Conservation (phyloP, 1,139 yeast genomes). For the Suhomyces anneliseae region DNA sequence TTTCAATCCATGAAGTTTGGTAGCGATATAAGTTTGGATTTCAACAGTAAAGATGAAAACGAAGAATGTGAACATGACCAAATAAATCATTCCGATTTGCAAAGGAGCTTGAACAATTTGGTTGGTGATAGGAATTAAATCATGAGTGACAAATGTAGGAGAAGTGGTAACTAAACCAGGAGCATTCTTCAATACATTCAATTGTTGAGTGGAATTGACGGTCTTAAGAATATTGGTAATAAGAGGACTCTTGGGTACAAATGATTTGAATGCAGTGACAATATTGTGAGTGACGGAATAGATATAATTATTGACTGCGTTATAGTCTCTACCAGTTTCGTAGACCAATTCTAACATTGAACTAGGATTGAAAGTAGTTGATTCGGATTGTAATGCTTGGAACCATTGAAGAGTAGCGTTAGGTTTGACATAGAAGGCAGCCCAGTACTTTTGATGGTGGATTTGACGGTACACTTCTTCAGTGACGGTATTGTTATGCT, state of each 20-base stretch:
- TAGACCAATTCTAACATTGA: slow-evolving; percentile 25
- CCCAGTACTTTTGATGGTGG: slow-evolving; percentile 36
- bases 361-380: slow-evolving; percentile 18
- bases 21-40: slow-evolving; percentile 29
- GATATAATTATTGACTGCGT: slow-evolving; percentile 28
- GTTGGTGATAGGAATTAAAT: slow-evolving; percentile 24
- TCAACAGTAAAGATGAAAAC: slow-evolving; percentile 29
- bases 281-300: slow-evolving; percentile 19
- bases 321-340: slow-evolving; percentile 36
- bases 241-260: slow-evolving; percentile 22
- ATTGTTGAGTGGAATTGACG: slow-evolving; percentile 21
- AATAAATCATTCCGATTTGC: slow-evolving; percentile 34
- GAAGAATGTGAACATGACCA: slow-evolving; percentile 34
- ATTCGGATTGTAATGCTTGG: slow-evolving; percentile 17
- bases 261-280: slow-evolving; percentile 14
- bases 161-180: slow-evolving; percentile 28
- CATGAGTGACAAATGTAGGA: slow-evolving; percentile 22
- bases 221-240: slow-evolving; percentile 20
- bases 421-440: slow-evolving; percentile 27
- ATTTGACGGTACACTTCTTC: slow-evolving; percentile 31
- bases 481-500: slow-evolving; percentile 20
- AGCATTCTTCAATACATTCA: slow-evolving; percentile 17
- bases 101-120: slow-evolving; percentile 32
- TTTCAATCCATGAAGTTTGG: slow-evolving; percentile 34
- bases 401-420: slow-evolving; percentile 28